Evolutionary conservation across 1,139 yeast species (phyloP).

Genomic region (Protomyces inouyei): DNA sequence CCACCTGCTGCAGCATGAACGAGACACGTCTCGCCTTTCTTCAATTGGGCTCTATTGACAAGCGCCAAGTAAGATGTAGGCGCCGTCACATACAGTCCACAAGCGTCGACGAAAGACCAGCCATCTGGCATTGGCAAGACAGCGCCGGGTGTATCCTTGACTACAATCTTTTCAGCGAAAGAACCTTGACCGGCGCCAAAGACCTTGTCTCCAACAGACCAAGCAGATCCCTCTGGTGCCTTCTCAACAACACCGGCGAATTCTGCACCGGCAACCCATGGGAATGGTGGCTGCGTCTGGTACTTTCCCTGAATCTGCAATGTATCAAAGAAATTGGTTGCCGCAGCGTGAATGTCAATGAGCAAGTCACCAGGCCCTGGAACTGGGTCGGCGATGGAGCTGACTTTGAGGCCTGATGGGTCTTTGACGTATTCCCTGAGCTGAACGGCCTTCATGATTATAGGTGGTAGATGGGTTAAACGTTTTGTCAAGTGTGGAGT

Average conservation of each 20-base stretch:
- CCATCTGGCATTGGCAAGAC: constrained; percentile 20
- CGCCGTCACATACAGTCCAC: constrained; percentile 25
- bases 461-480: no score
- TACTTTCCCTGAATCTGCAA: constrained; percentile 30
- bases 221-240: constrained; percentile 10
- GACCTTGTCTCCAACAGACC: constrained; percentile 25
- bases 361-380: constrained; percentile 27
- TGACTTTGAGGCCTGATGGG: constrained; percentile 3
- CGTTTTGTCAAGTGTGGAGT: no score
- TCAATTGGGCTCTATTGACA: constrained; percentile 50
- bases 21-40: constrained; percentile 43
- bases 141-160: constrained; percentile 20
- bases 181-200: constrained; percentile 26
- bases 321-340: constrained; percentile 30
- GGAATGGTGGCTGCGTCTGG: constrained; percentile 31
- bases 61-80: constrained; percentile 42
- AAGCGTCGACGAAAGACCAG: constrained; percentile 26
- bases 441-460: constrained; percentile 23
- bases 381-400: constrained; percentile 26
- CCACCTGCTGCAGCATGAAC: constrained; percentile 46
- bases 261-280: constrained; percentile 31
- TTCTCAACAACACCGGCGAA: constrained; percentile 27
- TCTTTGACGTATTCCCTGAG: constrained; percentile 26
- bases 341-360: constrained; percentile 29
- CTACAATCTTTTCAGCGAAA: constrained; percentile 20